Base-by-base conservation (phyloP, 192 early-diverging fungal species). In the Kappamyces sp. region DNA sequence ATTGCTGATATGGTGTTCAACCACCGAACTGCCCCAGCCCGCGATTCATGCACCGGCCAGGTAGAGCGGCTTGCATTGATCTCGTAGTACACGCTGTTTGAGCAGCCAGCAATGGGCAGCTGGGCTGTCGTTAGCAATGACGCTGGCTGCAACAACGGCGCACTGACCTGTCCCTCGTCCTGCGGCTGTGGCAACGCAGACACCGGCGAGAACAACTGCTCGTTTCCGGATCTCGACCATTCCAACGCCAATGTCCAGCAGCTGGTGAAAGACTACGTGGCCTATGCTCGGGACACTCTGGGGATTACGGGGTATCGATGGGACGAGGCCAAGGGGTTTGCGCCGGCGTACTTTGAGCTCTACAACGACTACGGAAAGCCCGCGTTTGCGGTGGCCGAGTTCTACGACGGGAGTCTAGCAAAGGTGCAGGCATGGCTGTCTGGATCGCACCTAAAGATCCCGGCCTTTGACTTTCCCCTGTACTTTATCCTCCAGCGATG, bases 1-100 rank as follows among this genome's bases (percentile, higher is more conserved):
- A 49, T 49, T 49, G 47, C 47, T 49, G 47, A 49, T 49, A 33
- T 49, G 7, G 47, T 49, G 11, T 29, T 49, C 34, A 49, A 49
- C 11, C 47, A 49, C 11, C 4, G 47, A 0, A 32, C 30, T 11
- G 47, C 30, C 7, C 30, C 30, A 8, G 7, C 47, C 7, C 8
- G 30, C 7, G 47, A 49, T 49, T 33, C 47, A 49, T 49, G 47
- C 11, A 49, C 47, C 30, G 47, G 47, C 47, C 30, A 5, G 22
- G 22, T 22, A 22, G 22, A 22, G 22, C 22, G 22, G 22, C 22
- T 22, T 22, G 22, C 22, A 22, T 22, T 22, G 22, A 22, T 22
- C 22, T 22, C 22, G 22, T 22, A 22, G 8, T 49, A 49, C 34
- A 49, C 47, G 4, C 30, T 29, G 8, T 49, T 6, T 49, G 30